Conservation (phyloP, 257 asterid genomes). For the Pogostemon cablin region DNA sequence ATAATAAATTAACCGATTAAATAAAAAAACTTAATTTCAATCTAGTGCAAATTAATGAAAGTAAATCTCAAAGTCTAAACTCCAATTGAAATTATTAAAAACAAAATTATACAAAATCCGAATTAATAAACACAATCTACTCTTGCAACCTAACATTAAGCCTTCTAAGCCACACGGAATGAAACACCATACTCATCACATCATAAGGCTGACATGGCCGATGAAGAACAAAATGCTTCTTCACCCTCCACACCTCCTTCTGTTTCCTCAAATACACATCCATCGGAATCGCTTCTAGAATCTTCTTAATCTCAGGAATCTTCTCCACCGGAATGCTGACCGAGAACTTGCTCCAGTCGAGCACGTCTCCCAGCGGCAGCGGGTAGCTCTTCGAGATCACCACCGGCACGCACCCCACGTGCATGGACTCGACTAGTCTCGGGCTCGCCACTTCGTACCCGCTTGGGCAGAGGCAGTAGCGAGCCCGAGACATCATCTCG, state of each 20-base stretch:
- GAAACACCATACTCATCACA: conserved; percentile 53
- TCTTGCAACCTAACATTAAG: conserved; percentile 43
- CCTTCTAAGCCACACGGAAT: conserved; percentile 70
- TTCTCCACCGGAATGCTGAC: conserved; percentile 38
- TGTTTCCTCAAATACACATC: conserved; percentile 44
- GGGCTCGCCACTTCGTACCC: conserved; percentile 81
- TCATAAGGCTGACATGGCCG: conserved; percentile 48
- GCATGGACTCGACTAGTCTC: conserved; percentile 54
- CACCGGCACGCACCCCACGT: conserved; percentile 50
- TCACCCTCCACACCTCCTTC: conserved; percentile 37
- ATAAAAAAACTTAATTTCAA: too few species aligned
- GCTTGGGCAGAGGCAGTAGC: conserved; percentile 64
- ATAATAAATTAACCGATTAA: too few species aligned
- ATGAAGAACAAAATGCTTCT: conserved; percentile 53
- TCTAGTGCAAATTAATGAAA: too few species aligned
- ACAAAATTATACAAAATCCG: background rate
- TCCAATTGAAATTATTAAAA: background rate
- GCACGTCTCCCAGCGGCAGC: conserved; percentile 64
- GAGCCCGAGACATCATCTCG: conserved; percentile 42
- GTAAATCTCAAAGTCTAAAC: too few species aligned
- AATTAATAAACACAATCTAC: background rate
- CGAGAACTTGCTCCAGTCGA: conserved; percentile 58
- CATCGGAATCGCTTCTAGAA: conserved; percentile 41
- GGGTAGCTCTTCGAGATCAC: conserved; percentile 47
- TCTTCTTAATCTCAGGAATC: conserved; percentile 47